Evolutionary conservation across 2,329 filamentous ascomycete genomes (phyloP).

Genomic region (Penicillium palitans): DNA sequence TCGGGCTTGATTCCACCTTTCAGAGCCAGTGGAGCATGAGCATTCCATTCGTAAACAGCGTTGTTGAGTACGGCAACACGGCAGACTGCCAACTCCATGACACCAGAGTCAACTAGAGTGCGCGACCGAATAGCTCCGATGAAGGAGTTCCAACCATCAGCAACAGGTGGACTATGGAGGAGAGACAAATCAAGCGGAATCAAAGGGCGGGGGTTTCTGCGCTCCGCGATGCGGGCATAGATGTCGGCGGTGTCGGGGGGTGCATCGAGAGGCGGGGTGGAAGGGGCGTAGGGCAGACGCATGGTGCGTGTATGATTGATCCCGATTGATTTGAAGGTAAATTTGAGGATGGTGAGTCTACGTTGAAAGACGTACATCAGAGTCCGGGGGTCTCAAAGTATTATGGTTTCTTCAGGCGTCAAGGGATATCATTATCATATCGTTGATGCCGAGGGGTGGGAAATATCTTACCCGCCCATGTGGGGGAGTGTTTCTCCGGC

Average conservation of each 20-base stretch:
- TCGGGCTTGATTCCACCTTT: constrained; percentile 37
- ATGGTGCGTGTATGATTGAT: constrained; percentile 18
- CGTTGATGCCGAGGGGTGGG: neutral
- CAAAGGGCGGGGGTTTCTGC: constrained; percentile 61
- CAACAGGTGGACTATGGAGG: constrained; percentile 71
- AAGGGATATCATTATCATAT: too few species aligned
- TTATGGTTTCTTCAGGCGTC: neutral
- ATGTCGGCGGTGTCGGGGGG: constrained; percentile 27
- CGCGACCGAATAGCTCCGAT: constrained; percentile 55
- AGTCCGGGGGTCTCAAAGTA: neutral
- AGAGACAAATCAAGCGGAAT: constrained; percentile 74
- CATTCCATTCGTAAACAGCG: constrained; percentile 82
- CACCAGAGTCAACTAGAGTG: constrained; percentile 47
- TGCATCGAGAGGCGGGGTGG: constrained; percentile 23
- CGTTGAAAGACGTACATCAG: neutral
- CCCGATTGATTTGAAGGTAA: neutral
- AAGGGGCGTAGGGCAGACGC: constrained; percentile 28
- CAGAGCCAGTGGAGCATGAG: constrained; percentile 68
- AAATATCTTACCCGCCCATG: constrained; percentile 6
- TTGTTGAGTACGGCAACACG: constrained; percentile 76
- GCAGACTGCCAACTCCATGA: constrained; percentile 77
- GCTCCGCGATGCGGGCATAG: constrained; percentile 30
- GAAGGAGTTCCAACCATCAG: constrained; percentile 67
- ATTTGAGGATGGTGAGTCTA: neutral
- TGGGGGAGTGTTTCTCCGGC: constrained; percentile 11